Evolutionary conservation across 352 stramenopile species (phyloP).

Genomic region (Aphanomyces stellatus): DNA sequence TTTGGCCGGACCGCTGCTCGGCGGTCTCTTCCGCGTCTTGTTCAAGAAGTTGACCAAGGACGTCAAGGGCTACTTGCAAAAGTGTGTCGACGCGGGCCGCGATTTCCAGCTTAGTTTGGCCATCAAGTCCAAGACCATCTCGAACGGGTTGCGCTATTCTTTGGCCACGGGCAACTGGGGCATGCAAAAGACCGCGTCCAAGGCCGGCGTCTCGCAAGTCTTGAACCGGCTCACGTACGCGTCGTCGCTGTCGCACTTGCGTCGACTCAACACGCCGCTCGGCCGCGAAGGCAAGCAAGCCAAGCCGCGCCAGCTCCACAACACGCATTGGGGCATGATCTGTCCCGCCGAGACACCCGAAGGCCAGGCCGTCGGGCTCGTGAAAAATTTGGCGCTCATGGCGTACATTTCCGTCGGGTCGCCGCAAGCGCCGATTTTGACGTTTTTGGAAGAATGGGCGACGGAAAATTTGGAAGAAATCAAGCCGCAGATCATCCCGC

Average conservation of each 20-base stretch:
- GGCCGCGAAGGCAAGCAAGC: conserved; percentile 98
- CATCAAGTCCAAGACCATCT: conserved; percentile 98
- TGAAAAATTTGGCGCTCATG: conserved; percentile 99
- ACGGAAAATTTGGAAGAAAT: conserved; percentile 98
- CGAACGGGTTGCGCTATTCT: conserved; percentile 97
- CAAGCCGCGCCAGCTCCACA: conserved; percentile 99
- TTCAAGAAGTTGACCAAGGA: conserved; percentile 99
- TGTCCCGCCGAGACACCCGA: conserved; percentile 96
- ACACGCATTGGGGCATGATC: conserved; percentile 99
- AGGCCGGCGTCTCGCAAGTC: conserved; percentile 99
- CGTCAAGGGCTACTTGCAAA: conserved; percentile 90
- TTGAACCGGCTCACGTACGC: conserved; percentile 99
- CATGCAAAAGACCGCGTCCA: conserved; percentile 89
- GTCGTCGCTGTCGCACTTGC: conserved; percentile 97
- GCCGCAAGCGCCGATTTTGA: conserved; percentile 92
- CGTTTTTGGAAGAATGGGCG: conserved; percentile 98
- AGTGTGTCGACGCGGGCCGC: conserved; percentile 87
- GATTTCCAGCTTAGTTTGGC: conserved; percentile 96
- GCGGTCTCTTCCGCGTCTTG: conserved; percentile 95
- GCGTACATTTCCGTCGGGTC: conserved; percentile 95
- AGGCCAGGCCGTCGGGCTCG: conserved; percentile 91
- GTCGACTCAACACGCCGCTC: conserved; percentile 98
- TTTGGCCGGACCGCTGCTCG: conserved; percentile 96
- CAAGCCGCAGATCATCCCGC: conserved; percentile 94
- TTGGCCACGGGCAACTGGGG: conserved; percentile 99